Evolutionary conservation across 306 rosid species (phyloP).

Genomic region (Sechiopsis laciniata): DNA sequence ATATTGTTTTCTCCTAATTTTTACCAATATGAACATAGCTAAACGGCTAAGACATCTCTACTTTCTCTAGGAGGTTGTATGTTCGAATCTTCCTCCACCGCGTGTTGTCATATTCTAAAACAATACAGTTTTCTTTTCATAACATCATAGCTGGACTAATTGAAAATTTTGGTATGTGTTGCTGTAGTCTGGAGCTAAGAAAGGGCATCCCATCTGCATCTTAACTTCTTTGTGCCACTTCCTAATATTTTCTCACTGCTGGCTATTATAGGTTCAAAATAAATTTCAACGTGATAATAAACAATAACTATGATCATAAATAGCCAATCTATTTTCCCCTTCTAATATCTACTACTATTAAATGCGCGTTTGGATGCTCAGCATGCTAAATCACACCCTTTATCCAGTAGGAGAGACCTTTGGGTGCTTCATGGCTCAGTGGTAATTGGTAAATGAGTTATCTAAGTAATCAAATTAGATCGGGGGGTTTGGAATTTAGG

Average conservation of each 20-base stretch:
- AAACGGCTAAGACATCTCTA: not conserved
- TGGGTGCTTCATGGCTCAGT: not conserved
- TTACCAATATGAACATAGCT: not conserved
- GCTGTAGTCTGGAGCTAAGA: too few relatives aligned
- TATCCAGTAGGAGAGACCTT: not conserved
- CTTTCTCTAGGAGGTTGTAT: not conserved
- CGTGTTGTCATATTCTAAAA: not conserved
- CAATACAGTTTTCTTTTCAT: not conserved
- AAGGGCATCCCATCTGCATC: not conserved
- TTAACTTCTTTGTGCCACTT: conserved; percentile 12
- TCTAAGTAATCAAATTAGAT: not conserved
- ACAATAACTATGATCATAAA: conserved; percentile 2
- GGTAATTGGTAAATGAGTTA: not conserved
- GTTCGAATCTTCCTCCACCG: not conserved
- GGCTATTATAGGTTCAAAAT: not conserved
- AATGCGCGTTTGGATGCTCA: not conserved
- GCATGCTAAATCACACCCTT: not conserved
- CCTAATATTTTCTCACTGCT: not conserved
- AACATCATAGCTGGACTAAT: not conserved
- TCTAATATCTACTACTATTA: not conserved
- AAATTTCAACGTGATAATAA: not conserved
- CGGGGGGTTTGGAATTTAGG: not conserved
- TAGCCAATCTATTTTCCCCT: not conserved
- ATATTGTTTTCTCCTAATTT: not conserved
- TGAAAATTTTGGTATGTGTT: too few relatives aligned